These are phyloP conservation scores for Aspergillus sclerotioniger DNA, from an alignment of 495 filamentous ascomycete genomes.

Conservation along the genomic window DNA sequence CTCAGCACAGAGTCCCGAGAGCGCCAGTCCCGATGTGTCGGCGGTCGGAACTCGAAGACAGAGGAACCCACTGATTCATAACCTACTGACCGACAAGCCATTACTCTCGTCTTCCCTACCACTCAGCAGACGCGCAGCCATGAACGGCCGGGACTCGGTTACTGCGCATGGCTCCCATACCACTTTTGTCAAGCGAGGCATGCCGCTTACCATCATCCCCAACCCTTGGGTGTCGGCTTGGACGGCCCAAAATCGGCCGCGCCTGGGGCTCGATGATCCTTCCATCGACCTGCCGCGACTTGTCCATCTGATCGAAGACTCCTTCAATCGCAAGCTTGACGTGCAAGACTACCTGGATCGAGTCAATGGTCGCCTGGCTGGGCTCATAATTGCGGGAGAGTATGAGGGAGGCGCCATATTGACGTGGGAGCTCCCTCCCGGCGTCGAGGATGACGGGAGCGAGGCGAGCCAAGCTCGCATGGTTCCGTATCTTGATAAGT, in stretches of 20 bases:
- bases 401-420: slow-evolving; percentile 95
- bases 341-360: slow-evolving; percentile 76
- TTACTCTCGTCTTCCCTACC: slow-evolving; percentile 88
- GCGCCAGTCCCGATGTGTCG: slow-evolving; percentile 44
- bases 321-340: slow-evolving; percentile 83
- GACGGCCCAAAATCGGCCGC: slow-evolving; percentile 57
- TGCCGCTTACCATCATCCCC: slow-evolving; percentile 82
- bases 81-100: slow-evolving; percentile 93
- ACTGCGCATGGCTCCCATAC: slow-evolving; percentile 45
- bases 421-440: slow-evolving; percentile 85
- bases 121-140: slow-evolving; percentile 51
- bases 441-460: slow-evolving; percentile 51
- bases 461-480: slow-evolving; percentile 51
- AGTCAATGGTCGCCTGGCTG: slow-evolving; percentile 74
- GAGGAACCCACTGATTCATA: slow-evolving; percentile 93
- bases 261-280: slow-evolving; percentile 68
- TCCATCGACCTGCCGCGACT: slow-evolving; percentile 79
- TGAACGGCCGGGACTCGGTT: slow-evolving; percentile 23
- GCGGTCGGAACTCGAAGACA: slow-evolving; percentile 71
- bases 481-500: slow-evolving; percentile 97
- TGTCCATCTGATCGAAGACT: slow-evolving; percentile 88
- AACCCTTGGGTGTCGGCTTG: slow-evolving; percentile 62
- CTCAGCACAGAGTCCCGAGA: slow-evolving; percentile 45
- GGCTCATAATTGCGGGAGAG: slow-evolving; percentile 89
- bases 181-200: slow-evolving; percentile 87